phyloP scores from a whole-genome alignment of 768 basidiomycete species.

The Cystofilobasidium bisporidii region DNA sequence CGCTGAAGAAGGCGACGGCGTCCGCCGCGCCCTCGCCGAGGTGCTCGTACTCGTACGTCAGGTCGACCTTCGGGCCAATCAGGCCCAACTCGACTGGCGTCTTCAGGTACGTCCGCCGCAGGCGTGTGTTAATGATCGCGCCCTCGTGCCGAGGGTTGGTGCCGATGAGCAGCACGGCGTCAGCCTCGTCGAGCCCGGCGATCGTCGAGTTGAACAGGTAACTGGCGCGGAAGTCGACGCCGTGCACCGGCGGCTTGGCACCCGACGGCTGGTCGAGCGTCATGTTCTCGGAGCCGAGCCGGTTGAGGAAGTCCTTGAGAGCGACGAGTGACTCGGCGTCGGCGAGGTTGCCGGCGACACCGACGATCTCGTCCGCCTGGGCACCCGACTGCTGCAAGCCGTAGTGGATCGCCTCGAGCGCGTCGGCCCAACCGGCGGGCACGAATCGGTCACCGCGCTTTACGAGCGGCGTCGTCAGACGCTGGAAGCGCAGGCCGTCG shows the following conservation, averaged over 20 bases:
- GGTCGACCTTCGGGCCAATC: slow-evolving; percentile 83
- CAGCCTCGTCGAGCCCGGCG: slow-evolving; percentile 79
- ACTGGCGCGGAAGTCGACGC: slow-evolving; percentile 85
- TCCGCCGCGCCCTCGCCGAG: slow-evolving; percentile 72
- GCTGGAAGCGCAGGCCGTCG: slow-evolving; percentile 90
- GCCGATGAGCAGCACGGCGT: slow-evolving; percentile 84
- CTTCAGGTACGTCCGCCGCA: slow-evolving; percentile 89
- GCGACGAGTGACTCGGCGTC: slow-evolving; percentile 74
- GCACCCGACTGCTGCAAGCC: slow-evolving; percentile 74
- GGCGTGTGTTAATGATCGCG: slow-evolving; percentile 90
- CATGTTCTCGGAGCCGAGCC: slow-evolving; percentile 89
- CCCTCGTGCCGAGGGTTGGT: slow-evolving; percentile 97
- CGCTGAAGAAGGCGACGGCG: slow-evolving; percentile 57
- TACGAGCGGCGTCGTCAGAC: slow-evolving; percentile 81
- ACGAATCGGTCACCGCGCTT: slow-evolving; percentile 90
- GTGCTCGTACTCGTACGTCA: slow-evolving; percentile 86
- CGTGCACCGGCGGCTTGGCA: slow-evolving; percentile 58
- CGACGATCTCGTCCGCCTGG: slow-evolving; percentile 84
- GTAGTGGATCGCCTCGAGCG: slow-evolving; percentile 63
- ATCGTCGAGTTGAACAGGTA: slow-evolving; percentile 94
- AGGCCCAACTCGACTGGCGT: slow-evolving; percentile 75
- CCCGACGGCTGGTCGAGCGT: slow-evolving; percentile 66
- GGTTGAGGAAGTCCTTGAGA: slow-evolving; percentile 85
- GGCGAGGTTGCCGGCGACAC: slow-evolving; percentile 80
- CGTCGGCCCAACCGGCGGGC: slow-evolving; percentile 81